Percentiles rank a stretch among this genome's conserved stretches.
These are phyloP conservation scores for Apiospora malaysiana DNA, from an alignment of 2,329 filamentous ascomycete species.

Conservation along the genomic window DNA sequence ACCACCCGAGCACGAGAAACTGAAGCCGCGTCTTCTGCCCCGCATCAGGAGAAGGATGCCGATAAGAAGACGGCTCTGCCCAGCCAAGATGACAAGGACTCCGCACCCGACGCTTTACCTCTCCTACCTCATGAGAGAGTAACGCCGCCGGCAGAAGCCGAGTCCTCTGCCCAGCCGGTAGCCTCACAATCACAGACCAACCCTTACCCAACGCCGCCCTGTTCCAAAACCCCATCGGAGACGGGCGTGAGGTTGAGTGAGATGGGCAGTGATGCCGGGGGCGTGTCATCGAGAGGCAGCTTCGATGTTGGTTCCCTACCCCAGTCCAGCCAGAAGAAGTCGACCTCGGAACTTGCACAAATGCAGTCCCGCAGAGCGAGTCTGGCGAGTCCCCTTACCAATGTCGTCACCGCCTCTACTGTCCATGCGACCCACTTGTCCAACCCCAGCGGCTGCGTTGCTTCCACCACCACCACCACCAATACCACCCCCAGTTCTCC, in stretches of 20 bases:
- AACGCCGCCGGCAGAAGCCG: conserved; percentile 39
- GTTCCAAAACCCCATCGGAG: conserved; percentile 54
- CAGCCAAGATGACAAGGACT: conserved; percentile 33
- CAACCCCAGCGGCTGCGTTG: conserved; percentile 64
- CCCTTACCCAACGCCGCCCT: conserved; percentile 64
- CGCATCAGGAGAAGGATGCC: conserved; percentile 41
- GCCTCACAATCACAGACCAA: conserved; percentile 42
- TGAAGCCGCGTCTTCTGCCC: conserved; percentile 41
- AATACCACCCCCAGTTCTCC: conserved; percentile 52
- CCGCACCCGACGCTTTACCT: conserved; percentile 37
- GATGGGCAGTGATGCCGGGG: conserved; percentile 45
- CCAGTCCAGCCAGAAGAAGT: conserved; percentile 48
- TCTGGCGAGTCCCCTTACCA: conserved; percentile 64
- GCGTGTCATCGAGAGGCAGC: conserved; percentile 30
- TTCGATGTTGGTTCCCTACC: conserved; percentile 41
- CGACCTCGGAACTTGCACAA: conserved; percentile 49
- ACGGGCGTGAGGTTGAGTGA: conserved; percentile 50
- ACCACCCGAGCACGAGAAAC: conserved; percentile 47
- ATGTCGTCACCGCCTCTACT: conserved; percentile 65
- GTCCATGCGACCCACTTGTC: conserved; percentile 73
- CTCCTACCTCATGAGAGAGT: conserved; percentile 48
- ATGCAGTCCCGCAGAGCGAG: conserved; percentile 51
- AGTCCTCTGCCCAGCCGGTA: conserved; percentile 37
- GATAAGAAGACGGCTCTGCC: conserved; percentile 26
- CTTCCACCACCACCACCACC: conserved; percentile 53